phyloP scores from a whole-genome alignment of 129 eudicot species.

The Silybum marianum region DNA sequence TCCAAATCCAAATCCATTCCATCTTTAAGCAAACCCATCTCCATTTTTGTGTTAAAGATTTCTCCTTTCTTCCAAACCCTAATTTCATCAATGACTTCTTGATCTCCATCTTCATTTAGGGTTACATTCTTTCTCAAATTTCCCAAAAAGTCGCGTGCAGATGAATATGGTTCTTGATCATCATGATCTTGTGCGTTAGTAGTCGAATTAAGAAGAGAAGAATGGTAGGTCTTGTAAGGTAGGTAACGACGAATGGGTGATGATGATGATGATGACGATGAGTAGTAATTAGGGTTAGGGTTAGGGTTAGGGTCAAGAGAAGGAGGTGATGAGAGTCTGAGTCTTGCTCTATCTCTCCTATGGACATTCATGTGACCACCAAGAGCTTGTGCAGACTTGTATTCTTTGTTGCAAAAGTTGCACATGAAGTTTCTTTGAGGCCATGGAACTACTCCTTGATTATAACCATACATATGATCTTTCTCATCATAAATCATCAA shows the following conservation, averaged over 20 bases:
- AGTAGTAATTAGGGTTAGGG: conserved; percentile 41
- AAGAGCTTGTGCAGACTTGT: conserved; percentile 81
- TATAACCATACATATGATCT: conserved; percentile 21
- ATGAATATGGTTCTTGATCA: not conserved
- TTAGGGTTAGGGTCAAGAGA: conserved; percentile 19
- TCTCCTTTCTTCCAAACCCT: conserved; percentile 48
- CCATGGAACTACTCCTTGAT: conserved; percentile 52
- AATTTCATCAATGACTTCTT: conserved; percentile 7
- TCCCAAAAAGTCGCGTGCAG: not conserved
- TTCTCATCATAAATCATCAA: conserved; percentile 33
- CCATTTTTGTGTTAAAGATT: conserved; percentile 36
- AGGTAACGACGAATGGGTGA: conserved; percentile 37
- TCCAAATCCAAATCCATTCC: conserved; percentile 63
- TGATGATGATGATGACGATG: conserved; percentile 10
- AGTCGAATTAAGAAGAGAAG: conserved; percentile 11
- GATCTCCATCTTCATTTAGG: conserved; percentile 19
- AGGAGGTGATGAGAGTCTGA: conserved; percentile 40
- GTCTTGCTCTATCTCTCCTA: conserved; percentile 63
- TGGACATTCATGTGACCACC: conserved; percentile 81
- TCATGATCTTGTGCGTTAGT: conserved; percentile 7
- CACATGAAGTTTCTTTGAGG: conserved; percentile 68
- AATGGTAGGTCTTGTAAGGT: conserved; percentile 29
- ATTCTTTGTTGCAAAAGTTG: conserved; percentile 70
- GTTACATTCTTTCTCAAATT: conserved; percentile 14
- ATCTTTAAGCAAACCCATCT: conserved; percentile 42